Base-by-base conservation (phyloP, 208 protist species). In the Wallacemonas sp. region DNA sequence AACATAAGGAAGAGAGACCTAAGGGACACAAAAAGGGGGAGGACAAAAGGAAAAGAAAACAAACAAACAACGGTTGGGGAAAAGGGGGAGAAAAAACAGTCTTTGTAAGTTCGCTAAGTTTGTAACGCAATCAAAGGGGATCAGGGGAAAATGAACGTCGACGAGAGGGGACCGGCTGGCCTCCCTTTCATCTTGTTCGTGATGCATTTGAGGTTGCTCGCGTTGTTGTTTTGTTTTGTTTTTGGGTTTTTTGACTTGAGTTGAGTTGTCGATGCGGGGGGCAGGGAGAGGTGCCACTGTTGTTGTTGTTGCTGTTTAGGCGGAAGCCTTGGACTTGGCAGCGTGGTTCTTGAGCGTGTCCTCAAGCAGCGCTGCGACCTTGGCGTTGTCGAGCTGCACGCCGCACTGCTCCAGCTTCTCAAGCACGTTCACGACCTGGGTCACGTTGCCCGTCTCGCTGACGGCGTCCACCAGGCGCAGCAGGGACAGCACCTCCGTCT, bases 291-390 rank as follows among this genome's bases (percentile, higher is more conserved):
- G n/a, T n/a, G n/a, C n/a, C n/a, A n/a, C n/a, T n/a, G n/a, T n/a
- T n/a, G n/a, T n/a, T n/a, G n/a, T n/a, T n/a, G n/a, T n/a, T n/a
- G 16, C 17, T 30, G 24, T 44, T 60, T 24, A 48, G 9, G 49
- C 61, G 54, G 46, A 55, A 0, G 39, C 71, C 58, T 78, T 67
- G 8, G 71, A n/a, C 67, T 80, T 80, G 19, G 70, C 68, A 0
- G 64, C 70, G 44, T 81, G 72, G 63, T 87, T 90, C 72, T 81
- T 76, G 39, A 92, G 70, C 1, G 83, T 80, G 21, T 47, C 58
- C 68, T 94, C 81, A n/a, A 94, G 74, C 49, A 92, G 46, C 66
- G 81, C 74, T 27, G 69, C 67, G 56, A 90, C 79, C 44, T 79
- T 75, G 24, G 43, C 63, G 33, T 74, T 36, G 58, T 91, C 81